phyloP scores from a whole-genome alignment of 2,329 filamentous ascomycete species.

The Aspergillus pseudotamarii region DNA sequence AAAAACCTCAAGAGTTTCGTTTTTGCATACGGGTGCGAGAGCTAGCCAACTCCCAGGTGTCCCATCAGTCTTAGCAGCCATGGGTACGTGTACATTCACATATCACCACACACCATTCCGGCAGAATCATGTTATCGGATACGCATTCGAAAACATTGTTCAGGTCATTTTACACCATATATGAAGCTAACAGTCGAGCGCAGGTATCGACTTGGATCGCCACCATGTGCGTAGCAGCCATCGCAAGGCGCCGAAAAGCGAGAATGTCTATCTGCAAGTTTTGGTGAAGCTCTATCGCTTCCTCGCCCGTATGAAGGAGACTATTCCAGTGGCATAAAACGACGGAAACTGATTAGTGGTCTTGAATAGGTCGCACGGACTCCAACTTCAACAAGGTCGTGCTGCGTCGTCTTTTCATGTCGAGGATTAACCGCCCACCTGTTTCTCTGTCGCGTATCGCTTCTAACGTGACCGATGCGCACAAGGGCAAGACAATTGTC shows the following conservation, averaged over 20 bases:
- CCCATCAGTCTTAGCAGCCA: slow-evolving; percentile 46
- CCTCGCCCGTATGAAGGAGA: slow-evolving; percentile 71
- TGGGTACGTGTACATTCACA: slow-evolving; percentile 39
- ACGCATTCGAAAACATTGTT: background rate
- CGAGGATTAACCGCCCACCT: slow-evolving; percentile 95
- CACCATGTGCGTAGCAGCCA: slow-evolving; percentile 70
- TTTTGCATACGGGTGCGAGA: slow-evolving; percentile 43
- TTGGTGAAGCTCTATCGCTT: slow-evolving; percentile 98
- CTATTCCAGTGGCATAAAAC: background rate
- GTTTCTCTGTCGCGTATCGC: slow-evolving; percentile 92
- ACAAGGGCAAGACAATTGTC: slow-evolving; percentile 77
- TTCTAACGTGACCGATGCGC: slow-evolving; percentile 62
- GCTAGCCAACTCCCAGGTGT: slow-evolving; percentile 44
- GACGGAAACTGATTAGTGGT: slow-evolving; percentile 22
- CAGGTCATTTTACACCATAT: background rate
- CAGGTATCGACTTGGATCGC: slow-evolving; percentile 61
- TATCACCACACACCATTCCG: background rate
- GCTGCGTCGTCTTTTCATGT: slow-evolving; percentile 96
- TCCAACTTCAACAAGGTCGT: slow-evolving; percentile 98
- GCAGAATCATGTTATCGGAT: background rate
- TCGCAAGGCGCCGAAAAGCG: slow-evolving; percentile 95
- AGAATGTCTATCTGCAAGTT: slow-evolving; percentile 97
- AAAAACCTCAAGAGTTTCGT: slow-evolving; percentile 40
- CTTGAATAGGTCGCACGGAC: slow-evolving; percentile 80
- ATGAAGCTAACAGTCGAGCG: slow-evolving; percentile 21